A percentile compares a stretch with the other conserved stretches of the same genome.
Conservation (phyloP, 371 early-diverging fungal genomes). For the Mucor sp. region DNA sequence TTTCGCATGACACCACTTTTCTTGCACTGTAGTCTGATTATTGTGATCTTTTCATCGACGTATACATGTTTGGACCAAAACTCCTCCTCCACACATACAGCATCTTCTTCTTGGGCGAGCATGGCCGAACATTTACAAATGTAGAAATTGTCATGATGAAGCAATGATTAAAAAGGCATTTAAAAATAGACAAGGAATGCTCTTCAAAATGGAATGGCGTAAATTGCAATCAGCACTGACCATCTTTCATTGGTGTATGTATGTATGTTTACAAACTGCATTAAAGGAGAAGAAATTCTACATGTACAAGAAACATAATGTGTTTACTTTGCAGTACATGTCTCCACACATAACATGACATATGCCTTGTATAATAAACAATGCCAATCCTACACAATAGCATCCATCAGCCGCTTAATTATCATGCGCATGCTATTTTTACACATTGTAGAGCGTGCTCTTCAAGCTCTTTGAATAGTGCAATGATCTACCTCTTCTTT, state of each 20-base stretch:
- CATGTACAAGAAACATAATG: background rate
- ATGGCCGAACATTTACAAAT: too few relatives aligned
- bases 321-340: background rate
- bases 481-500: background rate
- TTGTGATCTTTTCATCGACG: too few relatives aligned
- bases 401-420: background rate
- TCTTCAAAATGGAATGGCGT: background rate
- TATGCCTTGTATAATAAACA: background rate
- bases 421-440: background rate
- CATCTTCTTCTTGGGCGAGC: too few relatives aligned
- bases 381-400: background rate
- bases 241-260: background rate
- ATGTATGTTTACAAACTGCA: too few relatives aligned
- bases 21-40: too few relatives aligned
- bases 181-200: background rate
- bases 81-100: too few relatives aligned
- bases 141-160: background rate
- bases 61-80: too few relatives aligned
- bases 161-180: background rate
- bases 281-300: background rate
- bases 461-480: background rate
- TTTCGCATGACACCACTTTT: too few relatives aligned
- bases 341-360: background rate
- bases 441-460: background rate
- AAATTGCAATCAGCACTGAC: conserved; percentile 4